These are phyloP conservation scores for Dactylellina leptospora DNA, from an alignment of 2,329 filamentous ascomycete species.

Conservation along the genomic window DNA sequence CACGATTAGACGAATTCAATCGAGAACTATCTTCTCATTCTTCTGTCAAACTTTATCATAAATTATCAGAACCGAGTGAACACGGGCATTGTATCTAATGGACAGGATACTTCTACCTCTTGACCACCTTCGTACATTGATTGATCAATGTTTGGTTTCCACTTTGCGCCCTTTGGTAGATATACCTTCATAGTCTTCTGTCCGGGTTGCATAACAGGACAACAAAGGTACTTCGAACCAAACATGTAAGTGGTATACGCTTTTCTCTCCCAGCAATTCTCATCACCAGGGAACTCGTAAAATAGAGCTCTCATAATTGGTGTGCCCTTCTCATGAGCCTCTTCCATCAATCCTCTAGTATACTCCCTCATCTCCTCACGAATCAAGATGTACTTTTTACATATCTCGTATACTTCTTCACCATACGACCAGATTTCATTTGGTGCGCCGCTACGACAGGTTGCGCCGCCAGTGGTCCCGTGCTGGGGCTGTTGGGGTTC, in stretches of 20 bases:
- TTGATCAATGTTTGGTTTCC: background rate
- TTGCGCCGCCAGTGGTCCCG: background rate
- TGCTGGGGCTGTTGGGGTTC: background rate
- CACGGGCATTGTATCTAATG: background rate
- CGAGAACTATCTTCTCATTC: too few relatives aligned
- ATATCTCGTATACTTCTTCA: background rate
- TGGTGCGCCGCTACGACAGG: background rate
- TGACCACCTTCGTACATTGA: background rate
- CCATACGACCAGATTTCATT: slow-evolving; percentile 3
- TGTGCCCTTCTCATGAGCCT: background rate
- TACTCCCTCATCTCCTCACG: background rate
- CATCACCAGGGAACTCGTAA: background rate
- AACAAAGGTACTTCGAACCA: background rate
- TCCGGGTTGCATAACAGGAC: background rate
- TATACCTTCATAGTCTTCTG: background rate
- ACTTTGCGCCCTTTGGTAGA: background rate
- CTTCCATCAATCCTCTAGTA: background rate
- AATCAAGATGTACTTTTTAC: background rate
- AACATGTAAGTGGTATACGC: background rate
- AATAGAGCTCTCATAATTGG: background rate
- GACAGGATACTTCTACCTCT: background rate
- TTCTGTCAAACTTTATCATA: too few relatives aligned
- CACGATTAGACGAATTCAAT: too few relatives aligned
- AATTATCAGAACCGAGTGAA: too few relatives aligned
- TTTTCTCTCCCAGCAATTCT: background rate